A percentile compares a stretch with the other conserved stretches of the same genome.
These are phyloP conservation scores for Teunomyces panamensis DNA, from an alignment of 805 yeast genomes.

Conservation along the genomic window DNA sequence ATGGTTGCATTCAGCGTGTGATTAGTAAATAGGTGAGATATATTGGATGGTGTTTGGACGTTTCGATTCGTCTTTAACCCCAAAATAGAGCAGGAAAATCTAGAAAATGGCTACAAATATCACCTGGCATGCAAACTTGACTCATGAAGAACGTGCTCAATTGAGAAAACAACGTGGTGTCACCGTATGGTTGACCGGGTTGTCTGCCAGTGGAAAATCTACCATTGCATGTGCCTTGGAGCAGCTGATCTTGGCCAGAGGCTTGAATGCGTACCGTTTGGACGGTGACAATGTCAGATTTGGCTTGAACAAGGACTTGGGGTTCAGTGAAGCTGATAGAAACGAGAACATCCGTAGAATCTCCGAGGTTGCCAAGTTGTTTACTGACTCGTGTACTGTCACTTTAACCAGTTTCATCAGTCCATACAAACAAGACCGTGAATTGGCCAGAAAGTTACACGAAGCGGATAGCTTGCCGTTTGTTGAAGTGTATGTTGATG, in stretches of 20 bases:
- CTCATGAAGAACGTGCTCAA: conserved; percentile 73
- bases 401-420: conserved; percentile 90
- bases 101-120: conserved; percentile 84
- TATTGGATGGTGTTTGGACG: not conserved
- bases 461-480: conserved; percentile 73
- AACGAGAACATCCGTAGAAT: conserved; percentile 94
- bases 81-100: not conserved
- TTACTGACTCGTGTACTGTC: conserved; percentile 88
- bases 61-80: not conserved
- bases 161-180: conserved; percentile 80
- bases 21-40: not conserved
- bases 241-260: conserved; percentile 68
- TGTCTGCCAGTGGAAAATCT: conserved; percentile 92
- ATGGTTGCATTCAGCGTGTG: conserved; percentile 2
- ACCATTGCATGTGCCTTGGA: conserved; percentile 95
- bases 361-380: conserved; percentile 88
- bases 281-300: conserved; percentile 95
- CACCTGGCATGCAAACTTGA: conserved; percentile 92
- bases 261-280: conserved; percentile 75
- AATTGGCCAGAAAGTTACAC: conserved; percentile 82
- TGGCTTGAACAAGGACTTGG: conserved; percentile 92
- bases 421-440: conserved; percentile 84
- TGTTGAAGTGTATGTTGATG: conserved; percentile 89
- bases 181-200: conserved; percentile 93
- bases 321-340: conserved; percentile 87